phyloP scores from a whole-genome alignment of 306 rosid genomes.

The Cucurbita argyrosperma region DNA sequence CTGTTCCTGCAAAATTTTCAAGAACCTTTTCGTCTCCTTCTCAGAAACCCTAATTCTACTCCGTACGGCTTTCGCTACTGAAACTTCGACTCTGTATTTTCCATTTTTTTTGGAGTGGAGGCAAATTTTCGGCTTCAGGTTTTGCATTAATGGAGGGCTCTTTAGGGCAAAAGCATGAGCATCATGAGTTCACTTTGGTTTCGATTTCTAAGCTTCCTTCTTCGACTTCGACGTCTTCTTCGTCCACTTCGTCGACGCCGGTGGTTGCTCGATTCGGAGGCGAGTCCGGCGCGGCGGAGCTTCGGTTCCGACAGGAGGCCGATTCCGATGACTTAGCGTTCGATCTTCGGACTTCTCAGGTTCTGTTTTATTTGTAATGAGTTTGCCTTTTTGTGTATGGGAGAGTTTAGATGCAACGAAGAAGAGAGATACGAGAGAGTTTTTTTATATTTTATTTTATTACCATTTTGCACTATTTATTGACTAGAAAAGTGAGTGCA shows the following conservation, averaged over 20 bases:
- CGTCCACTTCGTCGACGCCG: constrained; percentile 20
- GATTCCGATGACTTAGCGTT: constrained; percentile 23
- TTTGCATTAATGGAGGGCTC: constrained; percentile 44
- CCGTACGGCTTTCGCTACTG: background rate
- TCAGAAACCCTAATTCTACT: constrained; percentile 56
- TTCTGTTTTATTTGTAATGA: constrained; percentile 11
- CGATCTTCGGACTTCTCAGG: constrained; percentile 56
- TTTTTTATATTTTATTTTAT: too few relatives aligned
- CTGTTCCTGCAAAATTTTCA: constrained; percentile 22
- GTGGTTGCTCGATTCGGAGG: constrained; percentile 46
- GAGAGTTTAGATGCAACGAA: background rate
- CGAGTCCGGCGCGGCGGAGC: constrained; percentile 28
- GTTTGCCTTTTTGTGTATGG: background rate
- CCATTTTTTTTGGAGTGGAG: background rate
- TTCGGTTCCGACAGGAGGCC: constrained; percentile 39
- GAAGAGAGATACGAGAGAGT: background rate
- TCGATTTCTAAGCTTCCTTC: constrained; percentile 44
- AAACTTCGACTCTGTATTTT: background rate
- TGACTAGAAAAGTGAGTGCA: background rate
- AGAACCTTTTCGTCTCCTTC: constrained; percentile 6
- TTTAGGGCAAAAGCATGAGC: constrained; percentile 20
- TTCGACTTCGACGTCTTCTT: constrained; percentile 13
- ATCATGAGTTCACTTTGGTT: constrained; percentile 40
- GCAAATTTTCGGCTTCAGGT: constrained; percentile 1
- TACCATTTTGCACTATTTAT: background rate